These are phyloP conservation scores for Mycena indigotica DNA, from an alignment of 768 basidiomycete species.

Conservation along the genomic window DNA sequence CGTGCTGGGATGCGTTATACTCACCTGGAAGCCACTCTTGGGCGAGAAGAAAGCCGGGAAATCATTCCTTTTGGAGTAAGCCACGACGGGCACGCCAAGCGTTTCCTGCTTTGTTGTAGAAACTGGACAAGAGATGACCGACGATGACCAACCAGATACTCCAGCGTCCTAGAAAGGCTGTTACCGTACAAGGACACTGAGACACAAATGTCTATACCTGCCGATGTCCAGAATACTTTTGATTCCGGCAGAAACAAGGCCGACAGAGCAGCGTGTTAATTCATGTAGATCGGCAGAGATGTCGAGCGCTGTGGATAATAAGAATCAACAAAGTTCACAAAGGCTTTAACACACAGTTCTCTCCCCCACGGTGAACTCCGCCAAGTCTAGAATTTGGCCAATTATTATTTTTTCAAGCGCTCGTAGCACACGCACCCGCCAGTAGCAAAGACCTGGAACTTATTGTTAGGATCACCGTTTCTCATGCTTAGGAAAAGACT, in stretches of 20 bases:
- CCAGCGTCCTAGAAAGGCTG: conserved; percentile 60
- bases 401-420: too few species aligned
- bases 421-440: conserved; percentile 93
- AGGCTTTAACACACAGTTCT: conserved; percentile 37
- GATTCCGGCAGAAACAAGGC: conserved; percentile 88
- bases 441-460: conserved; percentile 81
- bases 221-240: conserved; percentile 96
- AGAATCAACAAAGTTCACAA: conserved; percentile 1
- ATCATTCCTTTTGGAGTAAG: conserved; percentile 72
- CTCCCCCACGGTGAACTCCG: conserved; percentile 71
- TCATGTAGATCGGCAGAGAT: conserved; percentile 93
- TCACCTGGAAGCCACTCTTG: conserved; percentile 76
- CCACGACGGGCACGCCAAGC: conserved; percentile 87
- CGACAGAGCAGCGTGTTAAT: conserved; percentile 86
- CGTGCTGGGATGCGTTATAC: conserved; percentile 15
- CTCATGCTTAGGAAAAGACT: not conserved
- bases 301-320: conserved; percentile 75
- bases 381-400: too few species aligned
- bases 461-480: too few species aligned
- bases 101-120: conserved; percentile 69
- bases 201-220: conserved; percentile 39
- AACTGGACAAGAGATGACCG: not conserved
- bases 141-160: conserved; percentile 58
- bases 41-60: conserved; percentile 96
- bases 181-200: not conserved